Conservation (phyloP, 2,329 filamentous ascomycete species). For the Chalaropsis ovoidea region DNA sequence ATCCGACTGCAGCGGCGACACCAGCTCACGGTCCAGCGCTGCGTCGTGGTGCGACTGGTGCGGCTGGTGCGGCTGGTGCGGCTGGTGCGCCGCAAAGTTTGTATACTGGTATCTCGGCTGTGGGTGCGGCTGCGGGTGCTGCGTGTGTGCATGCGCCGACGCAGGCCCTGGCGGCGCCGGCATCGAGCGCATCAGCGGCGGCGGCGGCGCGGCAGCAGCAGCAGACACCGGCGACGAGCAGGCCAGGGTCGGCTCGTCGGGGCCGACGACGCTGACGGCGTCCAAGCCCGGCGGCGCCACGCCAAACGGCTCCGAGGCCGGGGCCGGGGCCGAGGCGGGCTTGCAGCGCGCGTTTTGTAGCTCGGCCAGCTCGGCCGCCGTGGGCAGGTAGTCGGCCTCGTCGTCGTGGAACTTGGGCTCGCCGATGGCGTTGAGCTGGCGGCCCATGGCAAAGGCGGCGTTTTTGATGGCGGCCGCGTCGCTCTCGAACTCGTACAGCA, state of each 20-base stretch:
- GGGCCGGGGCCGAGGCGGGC: neutral
- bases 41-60: neutral
- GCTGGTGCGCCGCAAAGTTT: neutral
- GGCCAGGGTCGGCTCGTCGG: neutral
- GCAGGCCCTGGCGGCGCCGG: neutral
- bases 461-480: neutral
- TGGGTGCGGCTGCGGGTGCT: neutral
- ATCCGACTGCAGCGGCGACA: neutral
- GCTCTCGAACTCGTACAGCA: neutral
- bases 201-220: no score
- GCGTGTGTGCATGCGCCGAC: neutral
- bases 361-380: neutral
- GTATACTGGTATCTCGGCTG: neutral
- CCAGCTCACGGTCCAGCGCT: neutral
- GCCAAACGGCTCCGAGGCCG: neutral
- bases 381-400: constrained; percentile 8
- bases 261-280: neutral
- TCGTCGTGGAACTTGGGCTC: constrained; percentile 12
- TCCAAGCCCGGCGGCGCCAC: neutral
- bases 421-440: constrained; percentile 6
- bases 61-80: neutral
- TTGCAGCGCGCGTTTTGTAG: neutral
- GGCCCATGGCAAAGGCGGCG: constrained; percentile 7
- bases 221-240: neutral
- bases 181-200: neutral